Conservation (phyloP, 257 asterid species). For the Solanum appendiculatum region DNA sequence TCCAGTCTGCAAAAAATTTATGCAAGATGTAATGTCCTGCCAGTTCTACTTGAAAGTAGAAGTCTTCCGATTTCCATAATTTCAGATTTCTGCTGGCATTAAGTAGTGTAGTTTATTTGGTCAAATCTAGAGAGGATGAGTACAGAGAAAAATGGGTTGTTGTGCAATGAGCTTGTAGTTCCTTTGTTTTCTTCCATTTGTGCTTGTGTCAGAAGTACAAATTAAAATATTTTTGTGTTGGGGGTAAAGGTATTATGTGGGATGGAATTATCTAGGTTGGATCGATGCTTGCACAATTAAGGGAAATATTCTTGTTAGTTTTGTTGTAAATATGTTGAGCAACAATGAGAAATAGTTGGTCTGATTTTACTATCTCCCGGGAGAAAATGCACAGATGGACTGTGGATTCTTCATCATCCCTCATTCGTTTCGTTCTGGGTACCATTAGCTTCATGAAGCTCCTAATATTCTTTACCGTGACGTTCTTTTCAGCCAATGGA, state of each 20-base stretch:
- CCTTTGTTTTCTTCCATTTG: neutral
- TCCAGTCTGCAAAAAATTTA: conserved; percentile 90
- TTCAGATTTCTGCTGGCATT: conserved; percentile 37
- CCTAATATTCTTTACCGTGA: conserved; percentile 80
- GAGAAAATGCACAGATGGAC: conserved; percentile 42
- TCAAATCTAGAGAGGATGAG: neutral
- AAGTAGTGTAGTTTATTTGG: conserved; percentile 10
- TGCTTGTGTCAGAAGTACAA: neutral
- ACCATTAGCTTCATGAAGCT: conserved; percentile 47
- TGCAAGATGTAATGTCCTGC: conserved; percentile 96
- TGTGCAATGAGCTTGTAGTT: conserved; percentile 1
- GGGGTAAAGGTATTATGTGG: neutral
- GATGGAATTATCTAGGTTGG: neutral
- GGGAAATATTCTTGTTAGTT: neutral
- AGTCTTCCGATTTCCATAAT: conserved; percentile 34
- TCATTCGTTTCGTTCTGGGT: conserved; percentile 61
- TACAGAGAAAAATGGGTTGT: neutral
- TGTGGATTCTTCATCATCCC: conserved; percentile 22
- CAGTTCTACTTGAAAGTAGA: conserved; percentile 57
- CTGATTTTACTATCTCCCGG: conserved; percentile 20
- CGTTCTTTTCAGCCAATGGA: conserved; percentile 95
- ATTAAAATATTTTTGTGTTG: neutral
- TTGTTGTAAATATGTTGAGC: conserved; percentile 6
- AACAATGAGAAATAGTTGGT: conserved; percentile 14
- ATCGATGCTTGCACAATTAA: neutral